phyloP scores from a whole-genome alignment of 1,284 basidiomycete genomes.

The Sanghuangporus sanghuang region DNA sequence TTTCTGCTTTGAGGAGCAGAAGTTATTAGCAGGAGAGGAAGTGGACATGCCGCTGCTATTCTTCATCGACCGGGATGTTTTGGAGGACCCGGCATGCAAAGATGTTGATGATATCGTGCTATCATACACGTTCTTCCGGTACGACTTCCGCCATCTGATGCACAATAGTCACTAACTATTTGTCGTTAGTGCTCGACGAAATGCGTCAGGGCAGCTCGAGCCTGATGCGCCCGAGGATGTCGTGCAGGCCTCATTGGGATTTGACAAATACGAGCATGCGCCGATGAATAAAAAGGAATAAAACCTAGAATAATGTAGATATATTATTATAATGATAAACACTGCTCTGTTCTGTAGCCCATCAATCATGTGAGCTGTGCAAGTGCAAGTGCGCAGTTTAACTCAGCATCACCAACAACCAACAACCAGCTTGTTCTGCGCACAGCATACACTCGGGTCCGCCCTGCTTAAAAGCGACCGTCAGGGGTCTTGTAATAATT shows the following conservation, averaged over 20 bases:
- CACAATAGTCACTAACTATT: neutral
- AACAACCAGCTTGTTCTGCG: neutral
- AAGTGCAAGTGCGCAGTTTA: neutral
- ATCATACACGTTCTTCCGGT: constrained; percentile 98
- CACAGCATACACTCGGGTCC: neutral
- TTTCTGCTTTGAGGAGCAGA: constrained; percentile 99
- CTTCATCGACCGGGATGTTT: constrained; percentile 96
- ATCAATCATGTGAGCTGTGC: neutral
- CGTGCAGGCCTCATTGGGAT: constrained; percentile 75
- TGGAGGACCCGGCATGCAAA: constrained; percentile 86
- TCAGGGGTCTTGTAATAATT: neutral
- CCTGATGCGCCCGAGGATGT: constrained; percentile 80
- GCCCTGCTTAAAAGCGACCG: neutral
- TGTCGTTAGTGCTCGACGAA: constrained; percentile 65
- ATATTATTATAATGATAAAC: neutral
- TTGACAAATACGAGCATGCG: constrained; percentile 52
- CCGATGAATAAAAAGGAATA: constrained; percentile 23
- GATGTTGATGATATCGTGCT: constrained; percentile 89
- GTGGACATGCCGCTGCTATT: constrained; percentile 98
- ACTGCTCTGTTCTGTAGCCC: no score
- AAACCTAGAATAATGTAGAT: neutral
- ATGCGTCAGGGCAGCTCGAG: constrained; percentile 75
- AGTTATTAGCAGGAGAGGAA: constrained; percentile 91
- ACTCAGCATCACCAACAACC: neutral
- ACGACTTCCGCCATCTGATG: constrained; percentile 22